Conservation (phyloP, 805 yeast species). For the Blastobotrys chiropterorum region DNA sequence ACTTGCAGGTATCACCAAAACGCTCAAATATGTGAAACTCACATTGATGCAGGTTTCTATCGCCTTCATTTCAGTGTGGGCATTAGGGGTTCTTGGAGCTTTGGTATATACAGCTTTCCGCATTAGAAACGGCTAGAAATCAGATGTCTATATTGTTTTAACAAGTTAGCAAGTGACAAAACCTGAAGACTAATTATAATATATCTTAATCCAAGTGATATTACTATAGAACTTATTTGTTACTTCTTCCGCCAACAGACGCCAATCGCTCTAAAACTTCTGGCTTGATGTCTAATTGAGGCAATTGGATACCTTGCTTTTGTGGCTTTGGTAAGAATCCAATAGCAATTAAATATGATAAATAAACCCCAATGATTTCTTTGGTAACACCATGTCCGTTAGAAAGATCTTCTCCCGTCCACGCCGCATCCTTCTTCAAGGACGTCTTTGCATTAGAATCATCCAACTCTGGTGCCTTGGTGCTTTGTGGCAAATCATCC, state of each 20-base stretch:
- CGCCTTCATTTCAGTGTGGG: slow-evolving; percentile 10
- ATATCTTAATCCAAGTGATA: not conserved
- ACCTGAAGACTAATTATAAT: not conserved
- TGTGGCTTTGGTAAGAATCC: slow-evolving; percentile 72
- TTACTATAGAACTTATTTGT: slow-evolving; percentile 34
- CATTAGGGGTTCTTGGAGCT: slow-evolving; percentile 1
- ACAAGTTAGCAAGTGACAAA: no score
- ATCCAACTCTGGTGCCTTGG: slow-evolving; percentile 93
- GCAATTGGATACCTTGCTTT: slow-evolving; percentile 35
- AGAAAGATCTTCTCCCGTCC: slow-evolving; percentile 63
- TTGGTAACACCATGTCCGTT: slow-evolving; percentile 70
- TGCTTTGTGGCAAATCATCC: slow-evolving; percentile 82
- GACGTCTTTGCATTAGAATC: slow-evolving; percentile 76
- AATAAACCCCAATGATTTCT: slow-evolving; percentile 63
- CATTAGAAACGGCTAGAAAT: slow-evolving; percentile 36
- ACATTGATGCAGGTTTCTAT: slow-evolving; percentile 6
- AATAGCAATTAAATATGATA: slow-evolving; percentile 70
- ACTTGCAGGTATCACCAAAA: not conserved
- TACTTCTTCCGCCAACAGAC: slow-evolving; percentile 11
- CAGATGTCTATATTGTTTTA: not conserved
- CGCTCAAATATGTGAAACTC: slow-evolving; percentile 4
- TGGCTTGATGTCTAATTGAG: slow-evolving; percentile 47
- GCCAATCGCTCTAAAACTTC: slow-evolving; percentile 8
- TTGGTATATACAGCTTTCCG: slow-evolving; percentile 26
- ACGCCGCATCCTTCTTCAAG: slow-evolving; percentile 51